A percentile compares a stretch with the other conserved stretches of the same genome.
Evolutionary conservation across 2,329 filamentous ascomycete genomes (phyloP).

Genomic region (Apiospora sp.): DNA sequence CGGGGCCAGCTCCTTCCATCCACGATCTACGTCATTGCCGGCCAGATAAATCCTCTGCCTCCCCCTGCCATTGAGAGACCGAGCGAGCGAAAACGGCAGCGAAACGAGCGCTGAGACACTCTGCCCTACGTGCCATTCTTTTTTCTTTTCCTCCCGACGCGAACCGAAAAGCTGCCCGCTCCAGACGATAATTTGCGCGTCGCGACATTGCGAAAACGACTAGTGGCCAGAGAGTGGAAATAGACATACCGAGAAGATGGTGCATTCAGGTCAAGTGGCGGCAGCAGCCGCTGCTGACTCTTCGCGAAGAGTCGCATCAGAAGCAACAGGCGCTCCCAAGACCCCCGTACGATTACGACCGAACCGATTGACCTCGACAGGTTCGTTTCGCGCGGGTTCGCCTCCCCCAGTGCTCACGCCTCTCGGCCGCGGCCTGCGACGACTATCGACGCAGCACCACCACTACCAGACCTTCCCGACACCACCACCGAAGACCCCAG

Average conservation of each 20-base stretch:
- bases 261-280: slow-evolving; percentile 21
- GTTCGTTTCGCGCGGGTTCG: slow-evolving; percentile 44
- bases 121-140: background rate
- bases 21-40: background rate
- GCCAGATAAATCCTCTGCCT: background rate
- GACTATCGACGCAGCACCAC: slow-evolving; percentile 50
- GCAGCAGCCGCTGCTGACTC: background rate
- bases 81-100: background rate
- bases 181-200: background rate
- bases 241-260: slow-evolving; percentile 8
- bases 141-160: background rate
- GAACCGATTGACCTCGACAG: slow-evolving; percentile 34
- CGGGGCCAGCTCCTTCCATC: slow-evolving; percentile 10
- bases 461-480: slow-evolving; percentile 87
- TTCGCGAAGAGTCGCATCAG: background rate
- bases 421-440: slow-evolving; percentile 35
- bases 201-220: background rate
- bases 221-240: background rate
- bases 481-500: slow-evolving; percentile 72
- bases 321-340: background rate
- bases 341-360: background rate
- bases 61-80: background rate
- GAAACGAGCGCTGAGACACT: background rate
- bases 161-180: background rate
- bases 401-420: slow-evolving; percentile 36